Evolutionary conservation across 2,329 filamentous ascomycete genomes (phyloP).

Genomic region (Allantophomopsis lycopodina): DNA sequence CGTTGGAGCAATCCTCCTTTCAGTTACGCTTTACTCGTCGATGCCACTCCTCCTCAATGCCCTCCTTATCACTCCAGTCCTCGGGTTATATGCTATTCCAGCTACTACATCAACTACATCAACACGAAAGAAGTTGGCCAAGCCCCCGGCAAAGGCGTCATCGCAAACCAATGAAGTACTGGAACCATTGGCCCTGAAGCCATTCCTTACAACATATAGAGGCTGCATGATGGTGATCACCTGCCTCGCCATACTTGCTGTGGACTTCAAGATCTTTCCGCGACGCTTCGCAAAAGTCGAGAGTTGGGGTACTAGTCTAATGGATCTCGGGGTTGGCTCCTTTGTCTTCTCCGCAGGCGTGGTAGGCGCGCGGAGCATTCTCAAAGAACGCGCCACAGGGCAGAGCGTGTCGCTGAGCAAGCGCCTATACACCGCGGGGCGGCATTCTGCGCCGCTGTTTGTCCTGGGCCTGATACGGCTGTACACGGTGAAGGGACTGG

Average conservation of each 20-base stretch:
- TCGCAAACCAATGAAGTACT: slow-evolving; percentile 14
- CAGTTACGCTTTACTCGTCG: slow-evolving; percentile 72
- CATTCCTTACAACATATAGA: slow-evolving; percentile 85
- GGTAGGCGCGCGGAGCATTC: slow-evolving; percentile 70
- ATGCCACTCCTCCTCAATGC: slow-evolving; percentile 60
- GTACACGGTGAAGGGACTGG: slow-evolving; percentile 80
- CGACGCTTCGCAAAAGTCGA: slow-evolving; percentile 94
- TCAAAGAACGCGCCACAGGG: slow-evolving; percentile 52
- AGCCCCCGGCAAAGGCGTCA: slow-evolving; percentile 27
- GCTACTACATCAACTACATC: slow-evolving; percentile 12
- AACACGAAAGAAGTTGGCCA: slow-evolving; percentile 30
- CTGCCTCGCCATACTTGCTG: slow-evolving; percentile 84
- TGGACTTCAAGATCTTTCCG: slow-evolving; percentile 89
- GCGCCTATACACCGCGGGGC: slow-evolving; percentile 52
- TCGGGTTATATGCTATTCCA: slow-evolving; percentile 42
- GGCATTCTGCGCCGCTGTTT: slow-evolving; percentile 74
- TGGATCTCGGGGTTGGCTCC: slow-evolving; percentile 94
- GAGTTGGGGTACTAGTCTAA: slow-evolving; percentile 98
- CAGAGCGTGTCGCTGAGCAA: slow-evolving; percentile 32
- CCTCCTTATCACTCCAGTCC: slow-evolving; percentile 53
- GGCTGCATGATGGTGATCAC: slow-evolving; percentile 86
- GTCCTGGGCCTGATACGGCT: slow-evolving; percentile 69
- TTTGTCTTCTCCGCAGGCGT: slow-evolving; percentile 93
- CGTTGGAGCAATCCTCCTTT: slow-evolving; percentile 67
- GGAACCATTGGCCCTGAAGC: slow-evolving; percentile 61